These are phyloP conservation scores for Effrenium voratum DNA, from an alignment of 73 alveolate genomes.

Conservation along the genomic window DNA sequence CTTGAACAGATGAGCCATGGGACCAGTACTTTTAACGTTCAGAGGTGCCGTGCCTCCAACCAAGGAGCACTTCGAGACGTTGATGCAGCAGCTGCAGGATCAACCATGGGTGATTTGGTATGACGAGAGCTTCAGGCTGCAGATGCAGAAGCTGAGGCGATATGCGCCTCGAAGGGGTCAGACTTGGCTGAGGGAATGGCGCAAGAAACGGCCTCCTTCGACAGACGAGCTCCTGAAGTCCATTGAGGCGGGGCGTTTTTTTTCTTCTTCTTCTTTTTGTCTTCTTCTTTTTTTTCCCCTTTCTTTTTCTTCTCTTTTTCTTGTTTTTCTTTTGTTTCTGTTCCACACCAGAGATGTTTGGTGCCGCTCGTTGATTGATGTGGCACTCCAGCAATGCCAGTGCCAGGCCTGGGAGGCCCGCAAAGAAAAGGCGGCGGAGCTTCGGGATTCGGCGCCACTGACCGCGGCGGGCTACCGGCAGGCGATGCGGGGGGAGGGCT, in stretches of 20 bases:
- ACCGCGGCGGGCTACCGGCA: slow-evolving; percentile 43
- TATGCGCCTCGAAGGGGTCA: background rate
- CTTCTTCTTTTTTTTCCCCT: background rate
- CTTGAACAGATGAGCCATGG: too few relatives aligned
- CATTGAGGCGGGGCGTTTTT: too few relatives aligned
- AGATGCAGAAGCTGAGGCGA: slow-evolving; percentile 12
- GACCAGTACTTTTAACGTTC: too few relatives aligned
- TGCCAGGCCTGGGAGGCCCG: slow-evolving; percentile 35
- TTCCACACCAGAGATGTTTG: too few relatives aligned
- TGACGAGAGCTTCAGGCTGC: slow-evolving; percentile 5
- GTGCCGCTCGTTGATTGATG: too few relatives aligned
- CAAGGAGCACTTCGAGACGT: slow-evolving; percentile 14
- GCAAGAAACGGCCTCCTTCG: slow-evolving; percentile 41
- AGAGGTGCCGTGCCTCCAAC: too few relatives aligned
- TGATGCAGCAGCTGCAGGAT: slow-evolving; percentile 29
- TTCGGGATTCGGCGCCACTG: background rate
- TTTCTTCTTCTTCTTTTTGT: too few relatives aligned
- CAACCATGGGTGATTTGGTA: slow-evolving; percentile 59
- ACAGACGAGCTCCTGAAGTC: slow-evolving; percentile 4
- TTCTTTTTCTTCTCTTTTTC: too few relatives aligned
- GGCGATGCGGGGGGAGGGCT: background rate
- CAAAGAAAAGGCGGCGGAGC: background rate
- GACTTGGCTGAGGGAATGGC: background rate
- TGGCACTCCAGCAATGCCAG: too few relatives aligned
- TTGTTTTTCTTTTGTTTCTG: too few relatives aligned